Base-by-base conservation (phyloP, 768 basidiomycete species). In the Macrolepiota fuliginosa region DNA sequence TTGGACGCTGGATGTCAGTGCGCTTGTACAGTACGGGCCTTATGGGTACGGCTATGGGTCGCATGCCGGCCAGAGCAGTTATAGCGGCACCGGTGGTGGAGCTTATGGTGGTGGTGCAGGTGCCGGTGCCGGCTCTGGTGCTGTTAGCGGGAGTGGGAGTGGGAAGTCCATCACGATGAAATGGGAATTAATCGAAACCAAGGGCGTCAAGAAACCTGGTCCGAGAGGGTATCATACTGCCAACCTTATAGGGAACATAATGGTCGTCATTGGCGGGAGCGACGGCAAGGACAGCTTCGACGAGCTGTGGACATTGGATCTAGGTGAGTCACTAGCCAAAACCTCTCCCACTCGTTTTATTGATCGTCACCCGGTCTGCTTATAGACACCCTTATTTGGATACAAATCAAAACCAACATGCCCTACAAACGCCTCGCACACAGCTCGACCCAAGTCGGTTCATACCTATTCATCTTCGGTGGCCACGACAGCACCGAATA, bases 141-240 rank as follows among this genome's bases (percentile, higher is more conserved):
- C 29, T n/a, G n/a, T n/a, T 7, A 7, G n/a, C 27, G 22, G 75
- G 78, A 54, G 66, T 73, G 45, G 69, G 56, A 46, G 66, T 66
- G 61, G 66, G 5, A 62, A 62, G 29, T 32, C 62, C 59, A 9
- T 70, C 65, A 17, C 64, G 42, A 64, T 74, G 66, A 62, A 65
- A 12, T 81, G 79, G 79, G 73, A 77, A 63, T 67, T 85, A 63
- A 67, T 92, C 47, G 66, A 81, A 66, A 86, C 89, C 2, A 67
- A 36, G 22, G 53, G 19, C 5, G 12, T 36, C 17, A 10, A 35
- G n/a, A 79, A 78, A 57, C 89, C 91, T 1, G 73, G 77, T 7
- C 79, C 88, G n/a, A 80, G 92, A 58, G 96, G 96, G 0, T 98
- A 97, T 69, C 95, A 97, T 73, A 91, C 93, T 0, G 91, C 93